These are phyloP conservation scores for Aspergillus conjunctus DNA, from an alignment of 495 filamentous ascomycete genomes.

Conservation along the genomic window DNA sequence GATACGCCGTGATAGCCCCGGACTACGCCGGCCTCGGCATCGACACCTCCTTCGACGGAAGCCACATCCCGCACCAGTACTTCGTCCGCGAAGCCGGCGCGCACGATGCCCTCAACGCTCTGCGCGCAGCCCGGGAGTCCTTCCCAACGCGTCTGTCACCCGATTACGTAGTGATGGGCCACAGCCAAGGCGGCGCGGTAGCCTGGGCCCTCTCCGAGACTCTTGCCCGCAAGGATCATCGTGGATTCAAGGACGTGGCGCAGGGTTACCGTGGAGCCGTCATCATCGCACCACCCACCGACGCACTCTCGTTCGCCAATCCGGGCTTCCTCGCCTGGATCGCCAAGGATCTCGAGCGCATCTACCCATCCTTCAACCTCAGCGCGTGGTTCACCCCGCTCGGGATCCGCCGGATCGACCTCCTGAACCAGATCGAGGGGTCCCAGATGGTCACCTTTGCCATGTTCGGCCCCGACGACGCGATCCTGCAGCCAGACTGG, in stretches of 20 bases:
- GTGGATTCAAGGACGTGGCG: slow-evolving; percentile 31
- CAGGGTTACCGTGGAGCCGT: slow-evolving; percentile 46
- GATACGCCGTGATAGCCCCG: slow-evolving; percentile 57
- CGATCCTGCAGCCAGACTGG: slow-evolving; percentile 29
- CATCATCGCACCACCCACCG: slow-evolving; percentile 39
- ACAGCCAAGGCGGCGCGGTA: slow-evolving; percentile 52
- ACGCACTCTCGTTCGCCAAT: slow-evolving; percentile 27
- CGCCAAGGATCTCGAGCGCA: slow-evolving; percentile 21
- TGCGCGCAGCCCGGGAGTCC: slow-evolving; percentile 43
- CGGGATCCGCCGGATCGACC: slow-evolving; percentile 31
- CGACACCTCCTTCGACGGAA: slow-evolving; percentile 34
- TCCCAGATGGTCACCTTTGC: slow-evolving; percentile 30
- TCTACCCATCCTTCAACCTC: slow-evolving; percentile 28
- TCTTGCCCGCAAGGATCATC: slow-evolving; percentile 17
- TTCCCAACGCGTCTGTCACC: slow-evolving; percentile 37
- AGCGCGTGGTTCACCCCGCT: slow-evolving; percentile 32
- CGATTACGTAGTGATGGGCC: slow-evolving; percentile 49
- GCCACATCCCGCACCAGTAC: slow-evolving; percentile 44
- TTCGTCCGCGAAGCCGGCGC: slow-evolving; percentile 37
- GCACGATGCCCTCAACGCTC: slow-evolving; percentile 45
- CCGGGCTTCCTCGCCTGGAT: slow-evolving; percentile 26
- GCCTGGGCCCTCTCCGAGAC: slow-evolving; percentile 48
- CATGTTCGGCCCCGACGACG: slow-evolving; percentile 24
- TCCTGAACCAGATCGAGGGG: slow-evolving; percentile 36
- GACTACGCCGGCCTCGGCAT: slow-evolving; percentile 61